phyloP scores from a whole-genome alignment of 2,329 filamentous ascomycete genomes.

The Ampelomyces quisqualis region DNA sequence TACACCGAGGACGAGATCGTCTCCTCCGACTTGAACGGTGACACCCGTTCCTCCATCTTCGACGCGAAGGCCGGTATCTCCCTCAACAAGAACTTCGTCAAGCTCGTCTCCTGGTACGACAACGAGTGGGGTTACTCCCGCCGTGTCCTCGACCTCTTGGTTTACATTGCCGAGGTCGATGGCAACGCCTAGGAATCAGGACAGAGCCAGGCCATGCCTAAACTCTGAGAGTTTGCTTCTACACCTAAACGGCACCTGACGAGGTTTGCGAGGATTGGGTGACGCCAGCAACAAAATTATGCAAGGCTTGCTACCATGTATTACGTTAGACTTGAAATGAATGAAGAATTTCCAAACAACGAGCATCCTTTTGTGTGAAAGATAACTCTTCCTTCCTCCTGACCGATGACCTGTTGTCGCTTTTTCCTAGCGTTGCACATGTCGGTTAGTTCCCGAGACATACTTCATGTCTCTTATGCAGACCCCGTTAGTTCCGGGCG shows the following conservation, averaged over 20 bases:
- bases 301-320: constrained; percentile 16
- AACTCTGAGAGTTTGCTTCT: constrained; percentile 29
- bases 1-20: constrained; percentile 98
- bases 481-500: constrained; percentile 1
- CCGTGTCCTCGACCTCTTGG: constrained; percentile 59
- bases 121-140: constrained; percentile 99
- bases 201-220: constrained; percentile 39
- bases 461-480: not conserved
- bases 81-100: constrained; percentile 98
- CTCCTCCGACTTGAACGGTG: constrained; percentile 90
- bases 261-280: constrained; percentile 9
- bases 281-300: constrained; percentile 15
- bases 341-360: constrained; percentile 26
- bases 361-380: not conserved
- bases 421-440: not conserved
- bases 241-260: constrained; percentile 6
- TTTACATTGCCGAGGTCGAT: constrained; percentile 49
- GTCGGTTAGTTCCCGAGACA: not conserved
- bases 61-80: constrained; percentile 99
- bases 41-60: constrained; percentile 95
- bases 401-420: not conserved
- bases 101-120: constrained; percentile 98
- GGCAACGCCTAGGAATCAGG: constrained; percentile 47
- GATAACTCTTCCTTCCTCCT: not conserved
- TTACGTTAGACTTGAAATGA: constrained; percentile 36